Conservation (phyloP, 345 rosid species). For the Populus nigra region DNA sequence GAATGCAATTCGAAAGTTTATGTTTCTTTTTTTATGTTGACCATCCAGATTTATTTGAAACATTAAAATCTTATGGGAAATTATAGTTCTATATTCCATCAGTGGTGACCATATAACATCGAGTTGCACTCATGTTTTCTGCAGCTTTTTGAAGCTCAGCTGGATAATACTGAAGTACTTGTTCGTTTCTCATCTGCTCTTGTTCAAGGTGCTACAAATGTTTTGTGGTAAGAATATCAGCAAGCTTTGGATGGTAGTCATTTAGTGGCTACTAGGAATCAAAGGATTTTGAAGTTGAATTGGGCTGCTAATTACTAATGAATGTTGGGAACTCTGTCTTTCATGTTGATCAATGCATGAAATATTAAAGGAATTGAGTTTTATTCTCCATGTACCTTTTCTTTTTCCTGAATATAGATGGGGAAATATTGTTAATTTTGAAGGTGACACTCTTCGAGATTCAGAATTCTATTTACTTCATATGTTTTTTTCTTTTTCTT, state of each 20-base stretch:
- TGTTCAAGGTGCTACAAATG: constrained; percentile 95
- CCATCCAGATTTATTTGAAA: not conserved
- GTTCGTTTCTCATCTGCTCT: constrained; percentile 95
- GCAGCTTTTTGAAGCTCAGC: constrained; percentile 85
- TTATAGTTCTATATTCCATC: not conserved
- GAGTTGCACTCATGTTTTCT: constrained; percentile 10
- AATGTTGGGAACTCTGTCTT: not conserved
- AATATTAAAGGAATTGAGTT: not conserved
- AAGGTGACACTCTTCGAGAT: not conserved
- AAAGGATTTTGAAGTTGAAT: not conserved
- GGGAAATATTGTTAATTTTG: not conserved
- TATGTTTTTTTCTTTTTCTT: not conserved
- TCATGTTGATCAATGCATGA: not conserved
- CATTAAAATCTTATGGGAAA: not conserved
- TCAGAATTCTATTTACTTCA: not conserved
- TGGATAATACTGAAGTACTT: constrained; percentile 67
- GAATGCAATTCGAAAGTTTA: not conserved
- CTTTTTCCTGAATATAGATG: not conserved
- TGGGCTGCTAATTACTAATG: not conserved
- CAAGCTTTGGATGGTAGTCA: constrained; percentile 1
- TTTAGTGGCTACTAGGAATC: constrained; percentile 13
- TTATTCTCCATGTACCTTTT: not conserved
- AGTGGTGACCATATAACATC: not conserved
- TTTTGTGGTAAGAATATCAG: constrained; percentile 72
- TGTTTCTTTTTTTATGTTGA: not conserved